Evolutionary conservation across 176 grass and related monocot genomes (phyloP), one percentile per base, ranked within the genome.

Genomic region (Carex cristatella): DNA sequence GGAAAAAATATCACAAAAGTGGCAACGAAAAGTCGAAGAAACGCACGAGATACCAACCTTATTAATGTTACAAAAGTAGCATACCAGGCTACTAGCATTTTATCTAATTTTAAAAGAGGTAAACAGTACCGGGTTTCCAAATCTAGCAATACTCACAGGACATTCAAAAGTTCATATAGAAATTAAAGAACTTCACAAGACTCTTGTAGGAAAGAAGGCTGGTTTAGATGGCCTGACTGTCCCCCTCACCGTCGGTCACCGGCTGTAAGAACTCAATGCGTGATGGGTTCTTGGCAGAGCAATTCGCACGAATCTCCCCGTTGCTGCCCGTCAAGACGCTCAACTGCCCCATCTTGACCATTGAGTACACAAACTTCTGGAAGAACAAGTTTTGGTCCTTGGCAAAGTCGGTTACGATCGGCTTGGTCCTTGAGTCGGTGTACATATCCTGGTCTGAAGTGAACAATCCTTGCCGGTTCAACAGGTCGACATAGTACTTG

Each of bases 311-410:
- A 18, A 97, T 61, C 78, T 97, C 89, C 0, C 91, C 94, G 5
- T 88, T 18, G 3, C 15, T n/a, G 0, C 81, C 91, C 0, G 94
- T 96, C 63, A 96, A 33, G 76, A 93, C 91, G 2, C 74, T 60
- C 87, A 97, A 84, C 91, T 90, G 88, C 7, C 94, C 91, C 94
- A 97, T 97, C 91, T 97, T 97, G 0, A 91, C 86, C 5, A 90
- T 69, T 0, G 94, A 97, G 81, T 77, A 93, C 40, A 93, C 84
- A 23, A 91, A 97, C 86, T 91, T 89, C 1, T 91, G 23, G 71
- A 93, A 96, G 86, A 96, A 96, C 14, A 84, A 67, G 10, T 5
- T 0, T 87, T 96, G 89, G 51, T 84, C 71, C 2, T n/a, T 3
- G n/a, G 94, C 91, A 42, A 93, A 97, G 16, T 15, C 27, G 3